Conservation (phyloP, 495 filamentous ascomycete genomes). For the Neurospora sp. region DNA sequence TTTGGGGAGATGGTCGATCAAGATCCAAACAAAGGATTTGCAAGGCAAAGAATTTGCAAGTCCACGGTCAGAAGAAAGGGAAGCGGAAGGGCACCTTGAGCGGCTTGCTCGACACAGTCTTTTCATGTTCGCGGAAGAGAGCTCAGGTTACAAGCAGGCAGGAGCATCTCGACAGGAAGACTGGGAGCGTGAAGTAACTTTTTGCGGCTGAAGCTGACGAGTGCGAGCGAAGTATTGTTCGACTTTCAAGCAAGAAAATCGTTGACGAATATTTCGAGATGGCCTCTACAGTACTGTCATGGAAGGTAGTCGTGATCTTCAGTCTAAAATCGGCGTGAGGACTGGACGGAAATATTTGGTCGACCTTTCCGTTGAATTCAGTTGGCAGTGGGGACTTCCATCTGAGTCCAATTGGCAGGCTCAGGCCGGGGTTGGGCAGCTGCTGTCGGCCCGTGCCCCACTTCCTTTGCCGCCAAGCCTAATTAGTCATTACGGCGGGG, state of each 20-base stretch:
- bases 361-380: background rate
- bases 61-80: background rate
- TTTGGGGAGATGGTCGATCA: background rate
- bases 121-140: background rate
- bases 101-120: background rate
- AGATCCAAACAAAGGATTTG: background rate
- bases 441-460: background rate
- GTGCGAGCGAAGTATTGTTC: background rate
- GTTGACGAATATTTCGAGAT: background rate
- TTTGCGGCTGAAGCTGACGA: background rate
- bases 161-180: background rate
- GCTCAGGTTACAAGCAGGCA: background rate
- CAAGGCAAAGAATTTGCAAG: background rate
- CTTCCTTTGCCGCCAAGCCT: too few species aligned
- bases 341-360: background rate
- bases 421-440: background rate
- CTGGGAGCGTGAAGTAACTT: background rate
- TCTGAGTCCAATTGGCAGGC: background rate
- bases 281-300: background rate
- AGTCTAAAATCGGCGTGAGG: background rate
- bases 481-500: background rate
- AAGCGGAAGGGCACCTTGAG: background rate
- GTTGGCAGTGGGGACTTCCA: background rate
- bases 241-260: background rate
- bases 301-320: background rate